Evolutionary conservation across 2,329 filamentous ascomycete genomes (phyloP), one percentile per base, ranked within the genome.

Genomic region (Ophiostoma sp.): DNA sequence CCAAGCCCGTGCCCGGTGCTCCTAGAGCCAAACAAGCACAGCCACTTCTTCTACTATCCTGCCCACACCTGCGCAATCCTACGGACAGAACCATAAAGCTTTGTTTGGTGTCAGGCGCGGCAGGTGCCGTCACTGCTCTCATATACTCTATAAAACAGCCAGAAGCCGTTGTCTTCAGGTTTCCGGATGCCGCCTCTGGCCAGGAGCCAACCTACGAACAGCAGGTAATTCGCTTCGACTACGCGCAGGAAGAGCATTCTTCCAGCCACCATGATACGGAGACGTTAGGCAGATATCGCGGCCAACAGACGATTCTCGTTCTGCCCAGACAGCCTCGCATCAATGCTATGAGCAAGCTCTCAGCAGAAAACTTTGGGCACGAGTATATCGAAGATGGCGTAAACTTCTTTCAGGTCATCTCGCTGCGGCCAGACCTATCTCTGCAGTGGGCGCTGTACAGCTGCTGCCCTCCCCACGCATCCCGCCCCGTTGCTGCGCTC

Each of bases 11-110:
- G 2, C 47, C 9, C 16, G 44, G 38, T 27, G 1, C 27, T 18
- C 27, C 36, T 47, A 66, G 16, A 55, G 1, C 36, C 14, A 40
- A 18, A 36, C 68, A 65, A 63, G 68, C 63, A 64, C 75, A 72
- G 67, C 72, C 72, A 4, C 73, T 58, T 1, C 47, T 82, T 52
- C 67, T 82, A 1, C 75, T 82, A 4, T 82, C 80, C 5, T 78
- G 78, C 71, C 79, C 77, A 63, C 83, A 85, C 72, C 78, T 80
- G 42, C 78, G 79, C 65, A 77, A 78, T 64, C 67, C 73, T 11
- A 75, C 75, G 38, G 78, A 80, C 71, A 75, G 74, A 42, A 76
- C 74, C 3, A 72, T 84, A 18, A 79, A 77, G 65, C 73, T 85
- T 41, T 74, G 75, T 38, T 74, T 81, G 75, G 74, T 44, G 73